Evolutionary conservation across 2,329 filamentous ascomycete genomes (phyloP).

Genomic region (Exserohilum turcica): DNA sequence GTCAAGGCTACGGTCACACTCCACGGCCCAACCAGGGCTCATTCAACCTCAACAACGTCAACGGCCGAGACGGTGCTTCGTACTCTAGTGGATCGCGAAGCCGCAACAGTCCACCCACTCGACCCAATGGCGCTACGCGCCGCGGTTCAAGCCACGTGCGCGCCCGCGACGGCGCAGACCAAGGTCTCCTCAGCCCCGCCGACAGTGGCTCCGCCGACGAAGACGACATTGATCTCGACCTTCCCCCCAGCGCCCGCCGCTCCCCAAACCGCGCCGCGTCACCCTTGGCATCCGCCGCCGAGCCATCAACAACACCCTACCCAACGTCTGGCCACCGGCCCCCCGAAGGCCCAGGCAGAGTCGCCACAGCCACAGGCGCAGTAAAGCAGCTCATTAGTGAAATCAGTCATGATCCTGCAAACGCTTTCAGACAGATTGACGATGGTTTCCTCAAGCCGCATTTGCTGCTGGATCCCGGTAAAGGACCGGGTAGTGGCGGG

Average conservation of each 20-base stretch:
- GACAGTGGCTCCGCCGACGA: slow-evolving; percentile 59
- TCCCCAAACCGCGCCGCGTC: slow-evolving; percentile 49
- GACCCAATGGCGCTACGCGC: slow-evolving; percentile 52
- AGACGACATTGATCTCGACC: slow-evolving; percentile 61
- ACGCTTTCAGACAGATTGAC: slow-evolving; percentile 88
- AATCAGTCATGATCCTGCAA: slow-evolving; percentile 82
- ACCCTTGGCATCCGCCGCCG: slow-evolving; percentile 28
- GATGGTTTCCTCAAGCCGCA: slow-evolving; percentile 96
- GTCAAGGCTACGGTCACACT: slow-evolving; percentile 75
- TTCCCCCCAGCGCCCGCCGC: slow-evolving; percentile 61
- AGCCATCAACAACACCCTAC: slow-evolving; percentile 34
- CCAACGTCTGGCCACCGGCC: slow-evolving; percentile 47
- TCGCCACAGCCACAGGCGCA: slow-evolving; percentile 74
- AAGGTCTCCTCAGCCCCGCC: slow-evolving; percentile 59
- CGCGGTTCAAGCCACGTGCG: slow-evolving; percentile 59
- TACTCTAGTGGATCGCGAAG: slow-evolving; percentile 63
- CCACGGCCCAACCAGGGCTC: slow-evolving; percentile 64
- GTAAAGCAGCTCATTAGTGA: slow-evolving; percentile 79
- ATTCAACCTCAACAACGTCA: slow-evolving; percentile 59
- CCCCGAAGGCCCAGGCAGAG: slow-evolving; percentile 33
- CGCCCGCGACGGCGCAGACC: slow-evolving; percentile 56
- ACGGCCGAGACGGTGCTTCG: slow-evolving; percentile 57
- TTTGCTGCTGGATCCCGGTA: slow-evolving; percentile 73
- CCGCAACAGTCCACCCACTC: slow-evolving; percentile 54
- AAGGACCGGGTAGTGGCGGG: slow-evolving; percentile 35